Conservation (phyloP, 2,329 filamentous ascomycete genomes). For the Aspergillus transmontanensis region DNA sequence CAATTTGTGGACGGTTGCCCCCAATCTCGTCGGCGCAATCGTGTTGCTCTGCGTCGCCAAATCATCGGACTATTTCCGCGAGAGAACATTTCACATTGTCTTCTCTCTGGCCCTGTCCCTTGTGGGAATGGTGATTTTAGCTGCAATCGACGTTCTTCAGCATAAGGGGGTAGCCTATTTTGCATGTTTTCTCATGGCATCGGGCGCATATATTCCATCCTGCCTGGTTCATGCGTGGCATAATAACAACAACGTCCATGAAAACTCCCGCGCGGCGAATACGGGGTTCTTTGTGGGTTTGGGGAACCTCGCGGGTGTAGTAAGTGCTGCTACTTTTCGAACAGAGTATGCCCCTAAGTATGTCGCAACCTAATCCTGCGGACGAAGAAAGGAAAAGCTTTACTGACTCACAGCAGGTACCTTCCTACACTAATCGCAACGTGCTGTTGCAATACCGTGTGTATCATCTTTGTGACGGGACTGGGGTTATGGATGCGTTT, state of each 20-base stretch:
- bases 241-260: slow-evolving; percentile 57
- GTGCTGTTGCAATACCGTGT: slow-evolving; percentile 45
- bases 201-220: slow-evolving; percentile 49
- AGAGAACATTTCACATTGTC: slow-evolving; percentile 52
- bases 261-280: slow-evolving; percentile 53
- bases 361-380: not conserved
- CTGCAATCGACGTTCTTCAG: slow-evolving; percentile 44
- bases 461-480: slow-evolving; percentile 42
- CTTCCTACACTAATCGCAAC: slow-evolving; percentile 51
- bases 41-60: slow-evolving; percentile 49
- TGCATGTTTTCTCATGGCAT: slow-evolving; percentile 52
- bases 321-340: slow-evolving; percentile 50
- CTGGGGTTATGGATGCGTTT: slow-evolving; percentile 51
- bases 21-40: slow-evolving; percentile 41
- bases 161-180: slow-evolving; percentile 53
- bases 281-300: slow-evolving; percentile 53
- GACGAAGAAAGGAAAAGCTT: not conserved
- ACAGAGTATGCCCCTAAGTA: slow-evolving; percentile 50
- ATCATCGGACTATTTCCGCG: slow-evolving; percentile 49
- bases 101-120: slow-evolving; percentile 44
- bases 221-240: slow-evolving; percentile 55
- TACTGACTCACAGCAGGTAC: slow-evolving; percentile 32
- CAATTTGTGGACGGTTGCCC: slow-evolving; percentile 51
- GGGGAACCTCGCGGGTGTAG: slow-evolving; percentile 53
- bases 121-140: slow-evolving; percentile 49